Conservation (phyloP, 1,284 basidiomycete species). For the Pseudozyma thailandica region DNA sequence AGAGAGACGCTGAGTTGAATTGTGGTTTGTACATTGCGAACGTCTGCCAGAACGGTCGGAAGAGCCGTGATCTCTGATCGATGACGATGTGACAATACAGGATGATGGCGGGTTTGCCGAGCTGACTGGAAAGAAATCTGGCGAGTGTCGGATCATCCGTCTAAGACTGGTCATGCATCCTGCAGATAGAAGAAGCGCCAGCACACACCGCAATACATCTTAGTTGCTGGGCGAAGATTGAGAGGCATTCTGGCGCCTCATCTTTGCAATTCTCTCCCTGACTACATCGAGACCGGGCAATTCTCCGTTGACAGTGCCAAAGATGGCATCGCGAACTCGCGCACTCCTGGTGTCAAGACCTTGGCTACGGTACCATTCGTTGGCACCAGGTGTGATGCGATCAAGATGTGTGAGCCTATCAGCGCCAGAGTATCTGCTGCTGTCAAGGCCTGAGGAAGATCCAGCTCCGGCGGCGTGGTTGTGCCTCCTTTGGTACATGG, state of each 20-base stretch:
- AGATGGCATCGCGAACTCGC: slow-evolving; percentile 65
- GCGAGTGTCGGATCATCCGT: no score
- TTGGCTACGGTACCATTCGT: slow-evolving; percentile 50
- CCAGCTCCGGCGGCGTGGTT: slow-evolving; percentile 28
- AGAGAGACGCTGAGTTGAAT: no score
- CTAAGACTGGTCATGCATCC: no score
- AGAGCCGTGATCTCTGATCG: background rate
- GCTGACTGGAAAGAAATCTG: no score
- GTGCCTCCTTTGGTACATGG: slow-evolving; percentile 48
- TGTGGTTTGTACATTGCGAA: background rate
- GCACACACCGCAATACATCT: no score
- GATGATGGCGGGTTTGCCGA: background rate
- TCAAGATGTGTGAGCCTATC: slow-evolving; percentile 42
- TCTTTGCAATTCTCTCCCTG: slow-evolving; percentile 53
- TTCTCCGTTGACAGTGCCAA: slow-evolving; percentile 64
- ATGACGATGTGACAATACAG: background rate
- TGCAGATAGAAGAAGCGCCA: background rate
- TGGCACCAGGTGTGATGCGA: slow-evolving; percentile 40
- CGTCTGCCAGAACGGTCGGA: background rate
- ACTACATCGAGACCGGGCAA: slow-evolving; percentile 65
- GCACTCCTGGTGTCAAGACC: slow-evolving; percentile 51
- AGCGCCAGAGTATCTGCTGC: slow-evolving; percentile 45
- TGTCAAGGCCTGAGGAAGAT: slow-evolving; percentile 28
- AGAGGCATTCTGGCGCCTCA: slow-evolving; percentile 29
- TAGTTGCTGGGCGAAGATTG: slow-evolving; percentile 7